These are phyloP conservation scores for Penicillium desertorum DNA, from an alignment of 495 filamentous ascomycete genomes.

Conservation along the genomic window DNA sequence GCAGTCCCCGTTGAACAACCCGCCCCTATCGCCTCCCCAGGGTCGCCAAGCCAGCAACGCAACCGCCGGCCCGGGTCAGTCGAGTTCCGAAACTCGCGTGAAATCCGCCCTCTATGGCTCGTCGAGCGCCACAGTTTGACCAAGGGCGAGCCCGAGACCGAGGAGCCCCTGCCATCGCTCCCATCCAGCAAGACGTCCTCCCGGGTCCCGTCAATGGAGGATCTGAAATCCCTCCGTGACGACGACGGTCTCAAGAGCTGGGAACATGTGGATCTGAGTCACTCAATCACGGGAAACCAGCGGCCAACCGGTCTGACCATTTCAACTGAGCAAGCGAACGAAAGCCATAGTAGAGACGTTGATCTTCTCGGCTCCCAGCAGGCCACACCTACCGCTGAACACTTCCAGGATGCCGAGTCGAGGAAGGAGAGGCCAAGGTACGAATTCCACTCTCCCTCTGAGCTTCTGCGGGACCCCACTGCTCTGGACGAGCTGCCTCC, in stretches of 20 bases:
- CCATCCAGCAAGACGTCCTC: constrained; percentile 53
- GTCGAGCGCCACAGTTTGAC: constrained; percentile 47
- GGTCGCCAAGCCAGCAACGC: constrained; percentile 37
- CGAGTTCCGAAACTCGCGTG: constrained; percentile 49
- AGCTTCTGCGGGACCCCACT: constrained; percentile 41
- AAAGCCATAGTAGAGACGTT: constrained; percentile 7
- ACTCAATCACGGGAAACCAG: constrained; percentile 20
- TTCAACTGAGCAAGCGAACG: constrained; percentile 22
- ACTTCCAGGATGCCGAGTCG: constrained; percentile 7
- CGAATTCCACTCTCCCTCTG: constrained; percentile 49
- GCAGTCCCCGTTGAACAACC: constrained; percentile 36
- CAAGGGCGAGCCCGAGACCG: constrained; percentile 39
- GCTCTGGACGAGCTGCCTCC: constrained; percentile 29
- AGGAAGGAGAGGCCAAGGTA: constrained; percentile 41
- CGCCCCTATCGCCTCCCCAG: constrained; percentile 24
- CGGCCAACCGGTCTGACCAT: constrained; percentile 25
- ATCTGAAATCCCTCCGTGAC: constrained; percentile 35
- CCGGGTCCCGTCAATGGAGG: constrained; percentile 43
- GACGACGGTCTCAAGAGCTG: constrained; percentile 33
- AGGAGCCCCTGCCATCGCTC: constrained; percentile 48
- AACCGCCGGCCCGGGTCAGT: constrained; percentile 45
- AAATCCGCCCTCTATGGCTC: constrained; percentile 51
- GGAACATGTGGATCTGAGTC: constrained; percentile 33
- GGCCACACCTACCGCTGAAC: constrained; percentile 27
- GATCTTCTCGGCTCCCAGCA: constrained; percentile 32